Conservation (phyloP, 2,329 filamentous ascomycete genomes). For the Calycina herbarum region DNA sequence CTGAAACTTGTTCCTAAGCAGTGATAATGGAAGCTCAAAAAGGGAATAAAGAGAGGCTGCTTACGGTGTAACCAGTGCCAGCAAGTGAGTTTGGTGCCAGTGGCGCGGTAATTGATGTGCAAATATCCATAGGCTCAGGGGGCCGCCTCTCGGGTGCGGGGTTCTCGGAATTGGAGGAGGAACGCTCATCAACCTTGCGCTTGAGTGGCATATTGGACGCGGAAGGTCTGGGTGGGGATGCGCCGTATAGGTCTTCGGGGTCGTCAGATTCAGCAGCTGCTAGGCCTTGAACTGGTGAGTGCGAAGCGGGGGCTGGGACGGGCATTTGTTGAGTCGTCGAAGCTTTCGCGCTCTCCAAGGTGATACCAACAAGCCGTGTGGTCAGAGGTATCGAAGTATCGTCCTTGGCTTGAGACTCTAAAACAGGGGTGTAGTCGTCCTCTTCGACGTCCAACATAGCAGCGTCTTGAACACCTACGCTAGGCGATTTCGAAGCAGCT, state of each 20-base stretch:
- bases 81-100: background rate
- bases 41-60: too few species aligned
- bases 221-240: too few species aligned
- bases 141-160: background rate
- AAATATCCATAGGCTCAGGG: background rate
- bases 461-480: background rate
- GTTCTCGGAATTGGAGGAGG: background rate
- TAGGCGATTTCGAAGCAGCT: background rate
- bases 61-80: background rate
- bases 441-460: background rate
- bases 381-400: background rate
- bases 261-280: too few species aligned
- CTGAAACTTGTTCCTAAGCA: too few species aligned
- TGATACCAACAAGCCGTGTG: background rate
- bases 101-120: background rate
- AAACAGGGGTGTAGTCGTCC: background rate
- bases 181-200: too few species aligned
- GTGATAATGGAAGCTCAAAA: too few species aligned
- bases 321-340: background rate
- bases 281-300: too few species aligned
- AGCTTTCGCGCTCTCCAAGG: background rate
- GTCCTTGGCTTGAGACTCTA: background rate
- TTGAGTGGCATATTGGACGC: too few species aligned
- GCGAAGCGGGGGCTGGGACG: too few species aligned
- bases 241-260: too few species aligned